Evolutionary conservation across 768 basidiomycete genomes (phyloP), one percentile per base, ranked within the genome.

Genomic region (Rhodosporidiobolus sp.): DNA sequence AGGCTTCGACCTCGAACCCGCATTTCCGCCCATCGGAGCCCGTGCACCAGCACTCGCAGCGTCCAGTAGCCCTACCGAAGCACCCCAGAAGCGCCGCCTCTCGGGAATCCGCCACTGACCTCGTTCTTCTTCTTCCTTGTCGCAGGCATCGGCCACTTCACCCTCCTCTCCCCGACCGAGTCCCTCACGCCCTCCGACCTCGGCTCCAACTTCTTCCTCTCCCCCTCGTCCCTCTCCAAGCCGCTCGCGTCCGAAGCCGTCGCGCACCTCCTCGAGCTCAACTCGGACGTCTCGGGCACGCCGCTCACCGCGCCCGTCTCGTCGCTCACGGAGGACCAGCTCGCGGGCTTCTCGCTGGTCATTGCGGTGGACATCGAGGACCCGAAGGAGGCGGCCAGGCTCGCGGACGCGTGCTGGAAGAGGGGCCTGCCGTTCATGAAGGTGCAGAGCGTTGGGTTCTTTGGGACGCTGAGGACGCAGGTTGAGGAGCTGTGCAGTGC

Each of bases 201-300:
- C 0, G 94, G 94, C 1, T 92, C 93, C 84, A 98, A 98, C 83
- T 99, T 99, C 84, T 99, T 98, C 83, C 84, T 99, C 34, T 86
- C 90, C 52, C 89, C 81, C 0, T 77, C 86, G n/a, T 90, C 89
- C 77, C 84, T 98, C 56, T 92, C 92, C 10, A 89, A 88, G 80
- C 84, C 85, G 65, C 87, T 91, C 46, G 92, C 95, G 0, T 80
- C 86, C 61, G 91, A 97, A 80, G 88, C 89, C 2, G 90, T 91
- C 26, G 84, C 85, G 26, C 84, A 90, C 62, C 85, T 98, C 19
- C 79, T 83, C 8, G 96, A 97, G 81, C 86, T 99, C 56, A 99
- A 99, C 81, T 90, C 92, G 8, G 84, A 87, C 67, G 96, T 96
- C 9, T 84, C 88, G 63, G 92, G 91, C 3, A 78, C 80, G 54